Evolutionary conservation across 1,139 yeast genomes (phyloP), one percentile per base, ranked within the genome.

Genomic region (Geotrichum carabidarum): DNA sequence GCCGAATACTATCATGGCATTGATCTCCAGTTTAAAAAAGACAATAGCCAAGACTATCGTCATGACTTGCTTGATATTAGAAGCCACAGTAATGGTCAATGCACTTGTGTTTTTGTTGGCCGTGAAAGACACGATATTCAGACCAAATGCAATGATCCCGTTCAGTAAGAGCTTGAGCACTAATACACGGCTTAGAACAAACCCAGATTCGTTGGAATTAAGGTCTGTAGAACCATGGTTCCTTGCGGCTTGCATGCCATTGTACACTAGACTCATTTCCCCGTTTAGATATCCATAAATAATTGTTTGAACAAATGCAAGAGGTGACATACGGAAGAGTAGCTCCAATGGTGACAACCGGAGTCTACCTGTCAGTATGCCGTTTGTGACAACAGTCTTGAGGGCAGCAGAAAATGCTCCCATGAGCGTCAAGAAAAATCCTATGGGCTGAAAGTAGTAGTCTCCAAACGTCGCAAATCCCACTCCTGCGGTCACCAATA

Each of bases 71-170:
- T 63, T 63, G 53, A 63, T 60, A 35, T 63, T 63, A 41, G 63
- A 64, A 11, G 65, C 65, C 31, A 65, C 67, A 5, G 67, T 63
- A 64, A 65, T 62, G 44, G 63, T 60, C 43, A 65, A 46, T 1
- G 68, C 65, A 8, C 64, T 64, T 11, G 64, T 58, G 58, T 63
- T 59, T 55, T 62, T 63, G 59, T 62, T 65, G 35, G 67, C 65
- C 5, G 65, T 61, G 49, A 65, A 61, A 2, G 67, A 62, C 14
- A 64, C 64, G 17, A 63, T 60, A 49, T 63, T 62, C 9, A 64
- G 58, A 2, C 61, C 64, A 50, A 63, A 64, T 9, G 68, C 66
- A 32, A 65, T 57, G n/a, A 61, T 40, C 9, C 68, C 68, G 53
- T 62, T 66, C 45, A 60, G 51, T n/a, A 51, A 31, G 42, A 65